Base-by-base conservation (phyloP, 2,329 filamentous ascomycete genomes). In the Penicillium sp. region DNA sequence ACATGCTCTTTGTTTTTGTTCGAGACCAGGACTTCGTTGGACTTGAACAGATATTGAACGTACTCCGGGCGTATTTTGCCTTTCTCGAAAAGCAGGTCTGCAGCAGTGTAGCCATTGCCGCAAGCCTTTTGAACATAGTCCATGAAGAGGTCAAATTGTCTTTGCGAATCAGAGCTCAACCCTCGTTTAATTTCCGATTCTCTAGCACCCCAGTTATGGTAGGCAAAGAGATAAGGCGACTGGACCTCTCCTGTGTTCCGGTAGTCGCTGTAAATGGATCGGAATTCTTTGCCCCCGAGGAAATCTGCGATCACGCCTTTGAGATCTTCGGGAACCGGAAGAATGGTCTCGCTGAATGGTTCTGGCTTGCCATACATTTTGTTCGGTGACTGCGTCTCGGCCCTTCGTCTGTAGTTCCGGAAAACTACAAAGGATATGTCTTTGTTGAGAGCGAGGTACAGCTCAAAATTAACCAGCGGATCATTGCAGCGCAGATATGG, bases 21-120 rank as follows among this genome's bases (percentile, higher is more conserved):
- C n/a, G 49, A 50, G 5, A 56, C 26, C 13, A 56, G 14, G 24
- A 58, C n/a, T 10, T 58, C 43, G 3, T 49, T 50, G 4, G 52
- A 48, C 22, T 52, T 55, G 43, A 58, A 58, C 13, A 58, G 44
- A 18, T 58, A 56, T 22, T 49, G 35, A 13, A 58, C 8, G 5
- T 52, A 56, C 5, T 35, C 20, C 4, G 47, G 37, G 26, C 42
- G 16, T 13, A 58, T 49, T 14, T 24, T 40, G 11, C 22, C 38
- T 34, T 38, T 39, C 31, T 52, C 22, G 2, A 56, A 34, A 16
- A 56, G 32, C 18, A 13, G 18, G 16, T 56, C 50, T n/a, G 39
- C 55, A 6, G n/a, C 31, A 9, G 50, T 20, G 18, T 56, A 56
- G 14, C 53, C 43, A 11, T 37, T 32, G 6, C 55, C 50, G 16